phyloP scores from a whole-genome alignment of 1,284 basidiomycete genomes.

The Takashimella tepidaria region DNA sequence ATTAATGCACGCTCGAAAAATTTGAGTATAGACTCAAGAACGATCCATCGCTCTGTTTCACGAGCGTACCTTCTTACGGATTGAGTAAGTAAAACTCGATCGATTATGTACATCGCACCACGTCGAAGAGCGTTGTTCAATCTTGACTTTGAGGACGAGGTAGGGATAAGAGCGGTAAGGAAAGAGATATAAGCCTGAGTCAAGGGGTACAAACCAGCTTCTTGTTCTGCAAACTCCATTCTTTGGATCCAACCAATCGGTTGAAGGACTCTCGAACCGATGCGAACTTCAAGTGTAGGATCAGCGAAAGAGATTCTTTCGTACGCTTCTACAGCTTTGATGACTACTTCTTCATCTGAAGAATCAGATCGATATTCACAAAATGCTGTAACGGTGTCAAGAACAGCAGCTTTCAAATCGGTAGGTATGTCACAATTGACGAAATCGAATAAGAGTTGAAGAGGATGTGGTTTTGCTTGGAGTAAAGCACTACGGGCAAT shows the following conservation, averaged over 20 bases:
- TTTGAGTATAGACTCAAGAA: constrained; percentile 75
- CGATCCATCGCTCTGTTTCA: constrained; percentile 75
- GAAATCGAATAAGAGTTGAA: constrained; percentile 71
- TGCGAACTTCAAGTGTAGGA: constrained; percentile 28
- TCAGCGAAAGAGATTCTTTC: constrained; percentile 67
- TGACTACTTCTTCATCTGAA: constrained; percentile 64
- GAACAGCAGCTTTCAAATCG: constrained; percentile 82
- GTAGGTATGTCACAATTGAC: constrained; percentile 74
- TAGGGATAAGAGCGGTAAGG: constrained; percentile 69
- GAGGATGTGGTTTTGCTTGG: constrained; percentile 68
- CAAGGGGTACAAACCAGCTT: constrained; percentile 71
- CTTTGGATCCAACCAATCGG: constrained; percentile 41
- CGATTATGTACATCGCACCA: constrained; percentile 70
- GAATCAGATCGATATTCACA: constrained; percentile 67
- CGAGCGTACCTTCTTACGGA: constrained; percentile 63
- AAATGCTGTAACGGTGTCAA: constrained; percentile 80
- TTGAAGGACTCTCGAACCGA: constrained; percentile 24
- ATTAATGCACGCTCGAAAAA: constrained; percentile 80
- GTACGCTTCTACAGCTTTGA: constrained; percentile 55
- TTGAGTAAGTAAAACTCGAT: constrained; percentile 67
- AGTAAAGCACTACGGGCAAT: constrained; percentile 49
- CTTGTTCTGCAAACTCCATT: constrained; percentile 73
- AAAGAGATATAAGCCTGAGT: constrained; percentile 83
- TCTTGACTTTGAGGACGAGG: constrained; percentile 11
- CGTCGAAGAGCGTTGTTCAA: constrained; percentile 54